These are phyloP conservation scores for Fusarium siculi DNA, from an alignment of 2,329 filamentous ascomycete species.

Conservation along the genomic window DNA sequence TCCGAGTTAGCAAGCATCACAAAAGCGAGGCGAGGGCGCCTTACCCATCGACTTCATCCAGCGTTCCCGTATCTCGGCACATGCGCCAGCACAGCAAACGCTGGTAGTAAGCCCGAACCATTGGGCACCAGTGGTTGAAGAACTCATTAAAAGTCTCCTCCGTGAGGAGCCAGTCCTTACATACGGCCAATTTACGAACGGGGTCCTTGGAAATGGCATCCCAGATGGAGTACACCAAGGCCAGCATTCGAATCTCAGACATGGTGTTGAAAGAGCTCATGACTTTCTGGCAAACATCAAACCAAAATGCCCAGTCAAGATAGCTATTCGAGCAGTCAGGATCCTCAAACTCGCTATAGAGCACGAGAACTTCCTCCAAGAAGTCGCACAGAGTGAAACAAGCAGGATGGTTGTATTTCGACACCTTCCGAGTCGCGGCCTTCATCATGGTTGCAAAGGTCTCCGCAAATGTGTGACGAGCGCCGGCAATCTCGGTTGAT, in stretches of 20 bases:
- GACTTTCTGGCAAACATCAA: slow-evolving; percentile 82
- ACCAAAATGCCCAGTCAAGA: slow-evolving; percentile 86
- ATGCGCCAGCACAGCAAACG: slow-evolving; percentile 90
- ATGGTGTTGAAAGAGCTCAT: slow-evolving; percentile 87
- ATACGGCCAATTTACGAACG: slow-evolving; percentile 74
- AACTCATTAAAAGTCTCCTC: slow-evolving; percentile 80
- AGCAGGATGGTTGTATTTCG: slow-evolving; percentile 82
- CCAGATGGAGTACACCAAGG: slow-evolving; percentile 86
- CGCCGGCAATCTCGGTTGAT: slow-evolving; percentile 51
- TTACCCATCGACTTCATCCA: slow-evolving; percentile 74
- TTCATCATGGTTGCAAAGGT: slow-evolving; percentile 79
- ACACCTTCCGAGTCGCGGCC: slow-evolving; percentile 78
- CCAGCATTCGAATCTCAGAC: slow-evolving; percentile 86
- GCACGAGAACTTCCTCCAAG: slow-evolving; percentile 80
- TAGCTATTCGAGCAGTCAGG: slow-evolving; percentile 55
- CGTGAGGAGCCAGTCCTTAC: slow-evolving; percentile 78
- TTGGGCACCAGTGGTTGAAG: slow-evolving; percentile 95
- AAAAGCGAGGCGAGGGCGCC: slow-evolving; percentile 45
- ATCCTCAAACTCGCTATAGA: slow-evolving; percentile 63
- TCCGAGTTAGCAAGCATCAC: slow-evolving; percentile 37
- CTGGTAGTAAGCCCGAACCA: slow-evolving; percentile 94
- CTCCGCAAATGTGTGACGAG: slow-evolving; percentile 78
- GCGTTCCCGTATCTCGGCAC: slow-evolving; percentile 77
- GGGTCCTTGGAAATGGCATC: slow-evolving; percentile 74
- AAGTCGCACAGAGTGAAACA: slow-evolving; percentile 94